Percentiles rank a stretch among this genome's conserved stretches.
These are phyloP conservation scores for Primulina huaijiensis DNA, from an alignment of 257 asterid species.

Conservation along the genomic window DNA sequence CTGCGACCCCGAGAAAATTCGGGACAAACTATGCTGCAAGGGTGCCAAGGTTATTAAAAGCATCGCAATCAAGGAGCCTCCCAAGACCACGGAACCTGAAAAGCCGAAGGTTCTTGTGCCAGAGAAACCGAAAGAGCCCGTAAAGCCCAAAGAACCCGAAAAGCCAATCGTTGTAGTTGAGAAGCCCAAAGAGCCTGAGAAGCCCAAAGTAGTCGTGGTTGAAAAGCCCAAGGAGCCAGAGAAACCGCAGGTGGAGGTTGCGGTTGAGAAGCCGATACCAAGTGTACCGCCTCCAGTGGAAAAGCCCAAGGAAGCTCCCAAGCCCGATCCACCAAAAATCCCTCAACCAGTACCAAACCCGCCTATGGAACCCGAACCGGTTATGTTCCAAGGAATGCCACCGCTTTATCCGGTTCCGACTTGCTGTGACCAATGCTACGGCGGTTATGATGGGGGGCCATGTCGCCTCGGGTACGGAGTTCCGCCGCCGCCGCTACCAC, in stretches of 20 bases:
- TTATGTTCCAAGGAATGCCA: constrained; percentile 17
- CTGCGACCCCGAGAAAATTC: constrained; percentile 69
- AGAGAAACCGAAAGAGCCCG: constrained; percentile 18
- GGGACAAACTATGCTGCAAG: constrained; percentile 63
- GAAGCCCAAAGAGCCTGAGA: constrained; percentile 20
- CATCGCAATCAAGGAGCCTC: constrained; percentile 50
- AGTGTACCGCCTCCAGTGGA: constrained; percentile 14
- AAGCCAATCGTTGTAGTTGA: constrained; percentile 12
- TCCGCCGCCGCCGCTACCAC: constrained; percentile 49
- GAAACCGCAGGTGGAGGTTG: constrained; percentile 20
- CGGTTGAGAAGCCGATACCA: constrained; percentile 16
- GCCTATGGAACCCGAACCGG: constrained; percentile 22
- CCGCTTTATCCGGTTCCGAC: constrained; percentile 31
- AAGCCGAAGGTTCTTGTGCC: constrained; percentile 20
- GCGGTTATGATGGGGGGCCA: constrained; percentile 52
- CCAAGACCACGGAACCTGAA: constrained; percentile 16
- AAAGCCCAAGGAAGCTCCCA: constrained; percentile 22
- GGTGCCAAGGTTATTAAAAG: constrained; percentile 59
- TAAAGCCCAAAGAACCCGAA: constrained; percentile 19
- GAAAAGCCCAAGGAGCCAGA: constrained; percentile 30
- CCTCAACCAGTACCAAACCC: constrained; percentile 22
- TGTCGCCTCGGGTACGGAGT: constrained; percentile 42
- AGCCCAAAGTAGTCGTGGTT: constrained; percentile 28
- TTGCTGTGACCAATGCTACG: constrained; percentile 42
- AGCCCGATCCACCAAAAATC: constrained; percentile 16